phyloP scores from a whole-genome alignment of 176 grass and related monocot species.

The Eleusine coracana region DNA sequence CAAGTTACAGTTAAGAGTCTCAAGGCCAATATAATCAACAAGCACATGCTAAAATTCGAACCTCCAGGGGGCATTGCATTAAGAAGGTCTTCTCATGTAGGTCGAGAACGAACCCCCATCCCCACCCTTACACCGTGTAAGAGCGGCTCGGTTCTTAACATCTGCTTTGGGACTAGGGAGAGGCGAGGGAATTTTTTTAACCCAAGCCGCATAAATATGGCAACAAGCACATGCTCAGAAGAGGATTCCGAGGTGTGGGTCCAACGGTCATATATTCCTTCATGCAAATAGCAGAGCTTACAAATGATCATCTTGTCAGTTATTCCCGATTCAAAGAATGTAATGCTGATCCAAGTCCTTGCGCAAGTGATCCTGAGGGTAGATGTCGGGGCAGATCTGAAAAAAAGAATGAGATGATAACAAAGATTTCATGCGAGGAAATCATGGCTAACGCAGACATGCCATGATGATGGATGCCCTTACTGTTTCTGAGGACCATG shows the following conservation, averaged over 20 bases:
- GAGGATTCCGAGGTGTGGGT: conserved; percentile 80
- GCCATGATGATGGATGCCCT: conserved; percentile 39
- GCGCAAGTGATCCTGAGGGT: not conserved
- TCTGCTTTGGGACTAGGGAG: too few relatives aligned
- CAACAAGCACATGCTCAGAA: conserved; percentile 85
- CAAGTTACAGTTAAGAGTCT: conserved; percentile 87
- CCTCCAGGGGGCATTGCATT: too few relatives aligned
- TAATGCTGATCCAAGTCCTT: conserved; percentile 25
- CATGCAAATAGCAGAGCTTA: conserved; percentile 91
- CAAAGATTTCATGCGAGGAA: conserved; percentile 33
- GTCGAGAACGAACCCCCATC: too few relatives aligned
- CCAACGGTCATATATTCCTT: conserved; percentile 87
- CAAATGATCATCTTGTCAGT: conserved; percentile 82
- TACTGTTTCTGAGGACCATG: conserved; percentile 53
- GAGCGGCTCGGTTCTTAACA: too few relatives aligned
- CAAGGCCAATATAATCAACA: conserved; percentile 90
- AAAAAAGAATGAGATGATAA: conserved; percentile 20
- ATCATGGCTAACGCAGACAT: conserved; percentile 10
- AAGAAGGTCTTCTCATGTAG: too few relatives aligned
- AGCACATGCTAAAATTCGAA: conserved; percentile 89
- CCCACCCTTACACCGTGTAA: too few relatives aligned
- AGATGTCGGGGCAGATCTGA: conserved; percentile 23
- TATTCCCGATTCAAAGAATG: conserved; percentile 85
- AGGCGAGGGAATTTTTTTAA: too few relatives aligned
- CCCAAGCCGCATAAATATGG: too few relatives aligned